Evolutionary conservation across 2,329 filamentous ascomycete genomes (phyloP).

Genomic region (Aspergillus costaricaensis): DNA sequence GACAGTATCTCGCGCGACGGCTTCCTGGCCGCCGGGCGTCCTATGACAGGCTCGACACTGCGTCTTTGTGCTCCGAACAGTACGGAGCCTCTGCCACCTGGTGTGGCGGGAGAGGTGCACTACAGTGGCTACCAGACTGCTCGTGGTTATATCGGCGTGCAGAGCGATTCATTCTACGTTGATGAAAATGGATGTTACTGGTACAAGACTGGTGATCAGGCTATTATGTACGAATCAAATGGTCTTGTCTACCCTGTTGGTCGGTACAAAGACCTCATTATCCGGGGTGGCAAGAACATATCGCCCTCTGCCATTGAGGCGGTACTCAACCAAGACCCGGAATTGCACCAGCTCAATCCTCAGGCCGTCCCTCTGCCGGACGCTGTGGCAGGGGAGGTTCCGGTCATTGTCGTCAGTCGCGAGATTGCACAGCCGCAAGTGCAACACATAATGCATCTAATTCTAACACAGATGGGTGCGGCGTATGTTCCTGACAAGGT

Average conservation of each 20-base stretch:
- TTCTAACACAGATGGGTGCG: not conserved
- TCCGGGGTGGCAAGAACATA: constrained; percentile 8
- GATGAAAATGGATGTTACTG: not conserved
- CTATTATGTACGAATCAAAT: not conserved
- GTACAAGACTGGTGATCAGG: constrained; percentile 1
- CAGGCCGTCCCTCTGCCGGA: not conserved
- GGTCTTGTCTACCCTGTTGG: not conserved
- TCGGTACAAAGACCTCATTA: constrained; percentile 6
- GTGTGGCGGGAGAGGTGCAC: constrained; percentile 4
- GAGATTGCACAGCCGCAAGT: not conserved
- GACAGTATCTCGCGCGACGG: not conserved
- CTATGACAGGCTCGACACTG: not conserved
- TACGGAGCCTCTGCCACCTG: not conserved
- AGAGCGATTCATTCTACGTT: not conserved
- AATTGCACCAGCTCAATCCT: not conserved
- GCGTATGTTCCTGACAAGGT: not conserved
- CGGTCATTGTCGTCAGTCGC: not conserved
- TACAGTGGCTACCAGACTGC: not conserved
- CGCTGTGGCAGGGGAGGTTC: constrained; percentile 1
- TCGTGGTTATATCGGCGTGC: not conserved
- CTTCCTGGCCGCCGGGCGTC: not conserved
- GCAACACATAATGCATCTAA: not conserved
- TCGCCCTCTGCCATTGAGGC: not conserved
- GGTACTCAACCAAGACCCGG: not conserved
- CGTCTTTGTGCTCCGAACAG: not conserved